Evolutionary conservation across 2,329 filamentous ascomycete genomes (phyloP).

Genomic region (Fusarium nanum): DNA sequence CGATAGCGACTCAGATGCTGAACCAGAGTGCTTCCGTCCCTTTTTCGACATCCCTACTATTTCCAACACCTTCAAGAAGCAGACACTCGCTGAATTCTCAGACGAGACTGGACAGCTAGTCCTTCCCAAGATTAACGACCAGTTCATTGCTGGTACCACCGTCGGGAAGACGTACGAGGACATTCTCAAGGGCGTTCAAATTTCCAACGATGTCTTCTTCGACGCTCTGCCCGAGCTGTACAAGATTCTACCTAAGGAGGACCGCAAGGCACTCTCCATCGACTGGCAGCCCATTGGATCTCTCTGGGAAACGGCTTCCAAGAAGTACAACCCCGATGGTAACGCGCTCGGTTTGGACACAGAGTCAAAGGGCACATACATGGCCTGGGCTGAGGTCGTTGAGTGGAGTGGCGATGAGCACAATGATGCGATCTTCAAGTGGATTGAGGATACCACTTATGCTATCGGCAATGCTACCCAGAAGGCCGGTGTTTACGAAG

Average conservation of each 20-base stretch:
- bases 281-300: constrained; percentile 34
- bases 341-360: constrained; percentile 32
- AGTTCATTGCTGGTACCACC: constrained; percentile 32
- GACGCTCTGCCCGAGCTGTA: constrained; percentile 13
- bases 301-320: constrained; percentile 18
- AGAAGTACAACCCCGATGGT: constrained; percentile 13
- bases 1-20: constrained; percentile 21
- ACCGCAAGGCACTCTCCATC: constrained; percentile 22
- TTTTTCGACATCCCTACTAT: constrained; percentile 27
- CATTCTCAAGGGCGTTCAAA: constrained; percentile 12
- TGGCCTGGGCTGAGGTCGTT: constrained; percentile 35
- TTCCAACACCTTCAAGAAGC: constrained; percentile 25
- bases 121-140: constrained; percentile 24
- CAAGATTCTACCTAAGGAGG: constrained; percentile 8
- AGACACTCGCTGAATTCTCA: constrained; percentile 12
- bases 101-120: constrained; percentile 32
- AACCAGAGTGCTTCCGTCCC: constrained; percentile 28
- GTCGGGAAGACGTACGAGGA: constrained; percentile 21
- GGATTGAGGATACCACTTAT: constrained; percentile 29
- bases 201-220: constrained; percentile 21
- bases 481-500: constrained; percentile 20
- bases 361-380: constrained; percentile 20
- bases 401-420: constrained; percentile 32
- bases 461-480: constrained; percentile 26
- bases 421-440: constrained; percentile 23